Conservation (phyloP, 306 rosid species). For the Glycine tomentella region DNA sequence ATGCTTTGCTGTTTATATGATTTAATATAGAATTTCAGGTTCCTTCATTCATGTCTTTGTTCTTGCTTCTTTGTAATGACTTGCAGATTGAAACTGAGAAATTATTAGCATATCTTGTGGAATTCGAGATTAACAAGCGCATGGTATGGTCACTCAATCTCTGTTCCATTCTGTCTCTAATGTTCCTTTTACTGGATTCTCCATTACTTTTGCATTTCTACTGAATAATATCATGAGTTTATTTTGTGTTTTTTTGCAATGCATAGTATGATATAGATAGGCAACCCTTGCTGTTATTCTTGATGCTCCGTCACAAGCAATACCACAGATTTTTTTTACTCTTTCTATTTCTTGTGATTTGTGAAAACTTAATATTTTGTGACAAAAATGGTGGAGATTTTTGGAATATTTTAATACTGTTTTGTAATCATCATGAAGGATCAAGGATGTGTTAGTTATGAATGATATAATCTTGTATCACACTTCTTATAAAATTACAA, state of each 20-base stretch:
- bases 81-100: conserved; percentile 98
- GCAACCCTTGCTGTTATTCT: conserved; percentile 10
- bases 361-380: too few relatives aligned
- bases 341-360: too few relatives aligned
- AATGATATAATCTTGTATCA: conserved; percentile 7
- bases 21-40: conserved; percentile 29
- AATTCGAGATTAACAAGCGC: conserved; percentile 89
- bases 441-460: conserved; percentile 10
- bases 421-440: conserved; percentile 12
- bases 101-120: conserved; percentile 95
- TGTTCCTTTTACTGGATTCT: neutral
- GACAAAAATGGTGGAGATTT: too few relatives aligned
- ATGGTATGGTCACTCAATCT: conserved; percentile 56
- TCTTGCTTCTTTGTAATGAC: conserved; percentile 22
- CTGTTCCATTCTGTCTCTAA: neutral
- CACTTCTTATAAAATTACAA: neutral
- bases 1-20: conserved; percentile 26
- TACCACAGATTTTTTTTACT: neutral
- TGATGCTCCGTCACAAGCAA: conserved; percentile 20
- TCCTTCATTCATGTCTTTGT: conserved; percentile 38
- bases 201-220: neutral
- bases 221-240: neutral
- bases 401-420: neutral
- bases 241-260: conserved; percentile 10
- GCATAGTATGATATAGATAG: neutral